A percentile compares a stretch with the other conserved stretches of the same genome.
Evolutionary conservation across 208 protist genomes (phyloP).

Genomic region (Trypanosomatidae sp.): DNA sequence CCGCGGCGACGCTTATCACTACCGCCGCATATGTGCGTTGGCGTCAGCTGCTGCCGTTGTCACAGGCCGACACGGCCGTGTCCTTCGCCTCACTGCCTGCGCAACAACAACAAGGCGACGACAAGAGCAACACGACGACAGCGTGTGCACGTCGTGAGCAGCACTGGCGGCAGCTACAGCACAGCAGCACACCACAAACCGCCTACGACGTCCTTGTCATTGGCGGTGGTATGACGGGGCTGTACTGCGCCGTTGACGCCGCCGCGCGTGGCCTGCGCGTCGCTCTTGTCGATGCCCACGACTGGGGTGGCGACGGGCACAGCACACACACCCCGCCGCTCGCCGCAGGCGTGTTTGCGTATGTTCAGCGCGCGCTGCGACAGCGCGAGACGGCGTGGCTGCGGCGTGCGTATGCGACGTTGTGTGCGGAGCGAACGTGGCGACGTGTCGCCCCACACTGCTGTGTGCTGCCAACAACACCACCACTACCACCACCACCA

Average conservation of each 20-base stretch:
- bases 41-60: too few species aligned
- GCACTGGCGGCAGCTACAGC: slow-evolving; percentile 10
- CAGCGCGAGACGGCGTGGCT: slow-evolving; percentile 56
- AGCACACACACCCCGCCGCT: slow-evolving; percentile 8
- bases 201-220: slow-evolving; percentile 67
- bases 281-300: slow-evolving; percentile 47
- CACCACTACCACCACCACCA: too few species aligned
- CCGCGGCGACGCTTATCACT: too few species aligned
- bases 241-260: slow-evolving; percentile 77
- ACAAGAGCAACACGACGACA: too few species aligned
- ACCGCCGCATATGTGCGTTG: too few species aligned
- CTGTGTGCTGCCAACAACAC: slow-evolving; percentile 1
- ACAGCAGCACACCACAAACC: slow-evolving; percentile 3
- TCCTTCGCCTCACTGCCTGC: too few species aligned
- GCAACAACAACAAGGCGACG: too few species aligned
- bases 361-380: slow-evolving; percentile 53
- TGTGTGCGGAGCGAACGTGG: slow-evolving; percentile 37
- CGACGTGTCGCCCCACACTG: slow-evolving; percentile 25
- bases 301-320: slow-evolving; percentile 35
- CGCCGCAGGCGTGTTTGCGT: slow-evolving; percentile 47
- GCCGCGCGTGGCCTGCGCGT: slow-evolving; percentile 63
- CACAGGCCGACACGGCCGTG: too few species aligned
- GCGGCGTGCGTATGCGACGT: slow-evolving; percentile 18
- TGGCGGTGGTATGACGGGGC: slow-evolving; percentile 45
- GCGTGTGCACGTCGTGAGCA: slow-evolving; percentile 6